Evolutionary conservation across 2,329 filamentous ascomycete species (phyloP).

Genomic region (Pestalotiopsis sp.): DNA sequence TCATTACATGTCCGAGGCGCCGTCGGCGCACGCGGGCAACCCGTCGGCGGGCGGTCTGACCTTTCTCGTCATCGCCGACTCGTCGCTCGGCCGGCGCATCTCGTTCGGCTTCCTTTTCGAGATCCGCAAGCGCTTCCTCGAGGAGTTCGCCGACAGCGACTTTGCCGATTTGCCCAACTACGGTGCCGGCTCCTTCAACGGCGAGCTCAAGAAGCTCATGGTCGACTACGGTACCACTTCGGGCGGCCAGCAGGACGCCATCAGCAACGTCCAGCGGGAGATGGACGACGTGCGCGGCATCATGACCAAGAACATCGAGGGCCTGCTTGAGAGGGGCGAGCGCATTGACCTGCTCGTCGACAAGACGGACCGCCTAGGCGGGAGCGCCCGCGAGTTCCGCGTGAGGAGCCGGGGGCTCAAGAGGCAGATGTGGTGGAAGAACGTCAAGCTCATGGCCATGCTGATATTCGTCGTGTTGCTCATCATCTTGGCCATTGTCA

Average conservation of each 20-base stretch:
- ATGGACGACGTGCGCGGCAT: constrained; percentile 92
- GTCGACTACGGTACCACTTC: constrained; percentile 81
- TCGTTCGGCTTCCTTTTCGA: constrained; percentile 92
- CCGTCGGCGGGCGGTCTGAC: constrained; percentile 79
- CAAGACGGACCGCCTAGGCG: constrained; percentile 91
- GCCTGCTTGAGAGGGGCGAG: constrained; percentile 86
- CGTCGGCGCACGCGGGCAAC: constrained; percentile 62
- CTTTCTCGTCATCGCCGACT: constrained; percentile 86
- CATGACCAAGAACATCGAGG: constrained; percentile 95
- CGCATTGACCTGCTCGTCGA: constrained; percentile 91
- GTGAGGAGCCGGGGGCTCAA: constrained; percentile 84
- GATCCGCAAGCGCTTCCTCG: constrained; percentile 85
- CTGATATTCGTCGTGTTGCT: constrained; percentile 68
- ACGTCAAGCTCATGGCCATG: constrained; percentile 89
- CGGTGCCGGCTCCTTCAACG: constrained; percentile 87
- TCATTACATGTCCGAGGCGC: constrained; percentile 89
- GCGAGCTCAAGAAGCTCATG: constrained; percentile 75
- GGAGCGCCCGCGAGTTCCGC: constrained; percentile 86
- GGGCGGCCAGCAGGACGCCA: constrained; percentile 76
- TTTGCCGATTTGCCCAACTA: constrained; percentile 83
- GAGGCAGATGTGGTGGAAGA: constrained; percentile 99
- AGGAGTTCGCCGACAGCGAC: constrained; percentile 67
- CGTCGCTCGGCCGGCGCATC: constrained; percentile 80
- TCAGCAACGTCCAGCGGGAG: constrained; percentile 81
- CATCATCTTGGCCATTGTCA: constrained; percentile 58